Evolutionary conservation across 1,284 basidiomycete species (phyloP).

Genomic region (Fistulina hepatica): DNA sequence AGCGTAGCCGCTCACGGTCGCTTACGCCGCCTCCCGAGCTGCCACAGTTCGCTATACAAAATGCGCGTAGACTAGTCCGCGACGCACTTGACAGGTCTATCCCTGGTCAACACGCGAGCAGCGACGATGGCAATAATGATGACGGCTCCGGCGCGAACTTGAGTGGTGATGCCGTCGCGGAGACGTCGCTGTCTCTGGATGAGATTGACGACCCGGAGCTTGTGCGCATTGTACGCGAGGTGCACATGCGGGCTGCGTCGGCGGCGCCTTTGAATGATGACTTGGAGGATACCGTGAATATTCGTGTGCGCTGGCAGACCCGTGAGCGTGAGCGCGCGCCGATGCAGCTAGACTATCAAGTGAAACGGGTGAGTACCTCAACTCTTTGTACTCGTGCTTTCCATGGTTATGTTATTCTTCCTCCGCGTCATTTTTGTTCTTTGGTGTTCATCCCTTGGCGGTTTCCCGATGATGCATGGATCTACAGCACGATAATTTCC

Average conservation of each 20-base stretch:
- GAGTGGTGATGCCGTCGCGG: conserved; percentile 32
- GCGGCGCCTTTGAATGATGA: conserved; percentile 19
- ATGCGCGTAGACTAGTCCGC: conserved; percentile 48
- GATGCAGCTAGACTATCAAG: conserved; percentile 28
- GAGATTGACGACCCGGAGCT: conserved; percentile 55
- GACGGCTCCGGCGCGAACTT: conserved; percentile 30
- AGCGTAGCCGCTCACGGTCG: conserved; percentile 51
- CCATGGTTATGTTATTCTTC: not conserved
- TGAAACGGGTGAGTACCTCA: conserved; percentile 52
- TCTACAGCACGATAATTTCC: conserved; percentile 49
- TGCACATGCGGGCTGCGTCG: conserved; percentile 16
- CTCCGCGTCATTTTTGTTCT: conserved; percentile 2
- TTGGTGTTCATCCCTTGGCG: not conserved
- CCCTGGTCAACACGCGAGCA: not conserved
- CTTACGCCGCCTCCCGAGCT: conserved; percentile 64
- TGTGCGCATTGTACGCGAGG: conserved; percentile 35
- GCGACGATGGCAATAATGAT: conserved; percentile 14
- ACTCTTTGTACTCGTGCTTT: not conserved
- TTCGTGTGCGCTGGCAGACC: conserved; percentile 50
- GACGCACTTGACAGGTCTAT: conserved; percentile 21
- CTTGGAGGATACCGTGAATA: conserved; percentile 29
- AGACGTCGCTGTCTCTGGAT: no score
- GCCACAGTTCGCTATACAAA: conserved; percentile 36
- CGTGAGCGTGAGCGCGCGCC: conserved; percentile 25
- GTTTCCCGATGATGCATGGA: not conserved